These are phyloP conservation scores for Globisporangium echinulatum DNA, from an alignment of 352 stramenopile species.

Conservation along the genomic window DNA sequence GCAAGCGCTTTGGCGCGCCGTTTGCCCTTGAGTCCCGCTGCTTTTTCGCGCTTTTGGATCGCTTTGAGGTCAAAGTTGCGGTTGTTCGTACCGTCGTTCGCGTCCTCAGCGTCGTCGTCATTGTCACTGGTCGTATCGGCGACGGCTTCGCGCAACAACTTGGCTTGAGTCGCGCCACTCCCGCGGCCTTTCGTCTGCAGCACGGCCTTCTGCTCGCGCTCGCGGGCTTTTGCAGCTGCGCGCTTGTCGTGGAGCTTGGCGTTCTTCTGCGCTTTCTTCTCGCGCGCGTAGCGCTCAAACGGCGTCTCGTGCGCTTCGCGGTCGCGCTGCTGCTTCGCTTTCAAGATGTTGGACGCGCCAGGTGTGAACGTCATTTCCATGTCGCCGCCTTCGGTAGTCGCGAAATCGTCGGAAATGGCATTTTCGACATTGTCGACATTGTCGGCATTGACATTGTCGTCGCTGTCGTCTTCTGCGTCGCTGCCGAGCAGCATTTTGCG, in stretches of 20 bases:
- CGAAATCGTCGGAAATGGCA: slow-evolving; percentile 6
- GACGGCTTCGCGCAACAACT: slow-evolving; percentile 57
- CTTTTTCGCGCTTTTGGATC: slow-evolving; percentile 67
- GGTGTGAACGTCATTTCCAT: slow-evolving; percentile 85
- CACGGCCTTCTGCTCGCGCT: slow-evolving; percentile 57
- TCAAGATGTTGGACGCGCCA: slow-evolving; percentile 56
- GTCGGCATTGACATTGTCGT: slow-evolving; percentile 21
- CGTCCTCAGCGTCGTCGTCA: slow-evolving; percentile 26
- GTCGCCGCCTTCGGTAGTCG: slow-evolving; percentile 29
- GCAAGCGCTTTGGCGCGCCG: slow-evolving; percentile 70
- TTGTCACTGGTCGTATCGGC: slow-evolving; percentile 9
- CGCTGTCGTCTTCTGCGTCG: slow-evolving; percentile 56
- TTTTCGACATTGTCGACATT: slow-evolving; percentile 13
- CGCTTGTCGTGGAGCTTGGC: slow-evolving; percentile 78
- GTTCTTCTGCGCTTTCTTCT: slow-evolving; percentile 87
- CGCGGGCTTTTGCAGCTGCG: slow-evolving; percentile 45
- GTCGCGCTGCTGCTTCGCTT: slow-evolving; percentile 72
- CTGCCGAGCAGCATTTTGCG: slow-evolving; percentile 73
- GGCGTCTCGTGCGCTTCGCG: slow-evolving; percentile 74
- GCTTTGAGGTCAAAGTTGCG: slow-evolving; percentile 86
- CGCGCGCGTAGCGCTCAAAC: slow-evolving; percentile 76
- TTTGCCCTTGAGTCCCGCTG: slow-evolving; percentile 72
- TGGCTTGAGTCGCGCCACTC: slow-evolving; percentile 28
- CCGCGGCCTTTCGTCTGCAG: slow-evolving; percentile 55
- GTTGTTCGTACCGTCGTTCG: slow-evolving; percentile 15